These are phyloP conservation scores for Liriodendron chinense DNA, from an alignment of 164 flowering plant species.

Conservation along the genomic window DNA sequence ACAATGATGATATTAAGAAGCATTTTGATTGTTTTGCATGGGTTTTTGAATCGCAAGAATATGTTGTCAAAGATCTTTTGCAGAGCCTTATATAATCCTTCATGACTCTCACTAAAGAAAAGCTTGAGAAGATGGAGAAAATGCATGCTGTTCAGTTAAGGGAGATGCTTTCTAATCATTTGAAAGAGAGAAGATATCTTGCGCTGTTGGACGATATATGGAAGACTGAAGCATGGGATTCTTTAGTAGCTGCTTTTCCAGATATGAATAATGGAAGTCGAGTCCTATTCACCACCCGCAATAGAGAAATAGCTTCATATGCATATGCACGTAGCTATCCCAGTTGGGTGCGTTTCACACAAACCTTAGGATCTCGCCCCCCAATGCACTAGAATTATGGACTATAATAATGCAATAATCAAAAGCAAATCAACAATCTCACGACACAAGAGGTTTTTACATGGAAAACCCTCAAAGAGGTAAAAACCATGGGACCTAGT, in stretches of 20 bases:
- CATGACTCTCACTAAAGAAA: neutral
- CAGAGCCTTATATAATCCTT: neutral
- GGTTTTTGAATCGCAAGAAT: no score
- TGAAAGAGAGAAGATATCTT: neutral
- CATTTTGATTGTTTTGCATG: no score
- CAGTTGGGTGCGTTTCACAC: no score
- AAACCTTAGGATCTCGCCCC: no score
- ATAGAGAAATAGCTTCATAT: neutral
- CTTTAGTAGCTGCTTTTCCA: conserved; percentile 23
- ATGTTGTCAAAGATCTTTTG: neutral
- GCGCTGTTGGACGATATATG: neutral
- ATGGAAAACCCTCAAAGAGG: no score
- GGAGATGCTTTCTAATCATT: neutral
- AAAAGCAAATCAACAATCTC: no score
- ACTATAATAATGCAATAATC: no score
- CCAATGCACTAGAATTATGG: no score
- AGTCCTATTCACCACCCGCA: neutral
- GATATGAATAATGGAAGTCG: conserved; percentile 8
- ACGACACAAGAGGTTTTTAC: no score
- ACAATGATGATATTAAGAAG: no score
- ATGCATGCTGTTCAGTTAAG: neutral
- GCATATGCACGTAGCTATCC: neutral
- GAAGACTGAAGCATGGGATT: neutral
- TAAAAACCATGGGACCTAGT: no score
- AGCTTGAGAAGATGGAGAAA: neutral